Evolutionary conservation across 192 early-diverging fungal genomes (phyloP).

Genomic region (Allomyces arbusculus): DNA sequence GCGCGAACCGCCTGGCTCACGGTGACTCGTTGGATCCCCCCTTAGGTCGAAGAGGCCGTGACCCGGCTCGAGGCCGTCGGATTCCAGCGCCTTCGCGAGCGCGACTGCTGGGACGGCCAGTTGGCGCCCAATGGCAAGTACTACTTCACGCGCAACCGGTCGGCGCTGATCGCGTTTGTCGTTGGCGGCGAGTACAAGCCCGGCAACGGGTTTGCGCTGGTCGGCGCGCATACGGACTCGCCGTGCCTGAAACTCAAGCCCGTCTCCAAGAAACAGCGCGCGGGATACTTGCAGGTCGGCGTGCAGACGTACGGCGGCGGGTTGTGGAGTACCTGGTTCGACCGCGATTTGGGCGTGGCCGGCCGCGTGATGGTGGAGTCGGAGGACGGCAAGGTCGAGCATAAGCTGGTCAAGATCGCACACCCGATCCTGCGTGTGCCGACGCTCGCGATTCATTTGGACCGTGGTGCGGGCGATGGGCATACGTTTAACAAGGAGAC

Average conservation of each 20-base stretch:
- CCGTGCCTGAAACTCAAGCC: conserved; percentile 96
- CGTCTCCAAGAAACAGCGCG: conserved; percentile 69
- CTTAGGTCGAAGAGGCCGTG: conserved; percentile 40
- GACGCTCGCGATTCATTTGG: conserved; percentile 89
- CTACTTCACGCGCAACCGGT: conserved; percentile 88
- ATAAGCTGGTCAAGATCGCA: conserved; percentile 58
- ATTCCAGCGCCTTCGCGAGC: conserved; percentile 76
- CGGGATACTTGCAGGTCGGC: conserved; percentile 76
- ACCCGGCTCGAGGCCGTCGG: conserved; percentile 49
- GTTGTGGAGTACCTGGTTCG: conserved; percentile 99
- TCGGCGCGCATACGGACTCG: conserved; percentile 93
- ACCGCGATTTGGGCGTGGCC: conserved; percentile 85
- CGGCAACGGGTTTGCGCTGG: conserved; percentile 42
- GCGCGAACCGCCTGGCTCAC: no score
- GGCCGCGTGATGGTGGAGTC: conserved; percentile 73
- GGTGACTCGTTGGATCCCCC: no score
- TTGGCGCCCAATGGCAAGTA: conserved; percentile 70
- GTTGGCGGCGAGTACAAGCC: conserved; percentile 60
- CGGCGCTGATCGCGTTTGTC: conserved; percentile 73
- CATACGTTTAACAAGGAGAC: conserved; percentile 92
- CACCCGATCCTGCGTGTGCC: conserved; percentile 86
- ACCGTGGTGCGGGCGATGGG: conserved; percentile 50
- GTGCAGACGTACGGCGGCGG: conserved; percentile 89
- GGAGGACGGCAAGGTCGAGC: conserved; percentile 43
- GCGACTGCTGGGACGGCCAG: conserved; percentile 52